Evolutionary conservation across 352 stramenopile species (phyloP), one percentile per base, ranked within the genome.

Genomic region (Phytophthora podocarpi): DNA sequence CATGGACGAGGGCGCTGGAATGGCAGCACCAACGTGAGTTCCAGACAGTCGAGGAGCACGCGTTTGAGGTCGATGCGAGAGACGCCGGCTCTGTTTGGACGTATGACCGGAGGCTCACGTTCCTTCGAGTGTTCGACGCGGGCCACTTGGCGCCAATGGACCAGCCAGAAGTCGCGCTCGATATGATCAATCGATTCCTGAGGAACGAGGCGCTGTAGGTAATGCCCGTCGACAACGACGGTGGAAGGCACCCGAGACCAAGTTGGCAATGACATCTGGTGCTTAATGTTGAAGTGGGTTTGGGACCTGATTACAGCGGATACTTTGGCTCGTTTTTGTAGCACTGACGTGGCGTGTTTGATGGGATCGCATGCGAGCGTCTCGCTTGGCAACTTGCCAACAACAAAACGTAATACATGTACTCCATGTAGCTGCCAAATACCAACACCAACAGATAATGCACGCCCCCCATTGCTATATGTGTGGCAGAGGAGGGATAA

Each of bases 101-200:
- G n/a, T n/a, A n/a, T n/a, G n/a, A n/a, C n/a, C n/a, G n/a, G n/a
- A n/a, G n/a, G n/a, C n/a, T n/a, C 78, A 2, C 85, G 99, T 30
- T 85, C 91, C 5, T 99, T 99, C 95, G 97, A 69, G 94, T 99
- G 16, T 97, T 85, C 67, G 80, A 98, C 55, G 94, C 94, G 4
- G 96, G 96, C 16, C 97, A 99, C 82, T 99, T 99, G 96, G 96
- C 98, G 26, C 95, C 96, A 24, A 65, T 91, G 7, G 90, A 99
- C 78, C 92, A 99, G 74, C 96, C 96, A 3, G 87, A 97, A 65
- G 91, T 90, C 59, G 85, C 95, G 24, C 67, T 99, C n/a, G 63
- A 64, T 27, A 86, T 91, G 70, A 66, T 89, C 59, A 78, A 85
- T 47, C 42, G 59, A 4, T 90, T 92, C 77, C 71, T 93, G 40